Conservation (phyloP, 768 basidiomycete species). For the Hortiboletus campestris region DNA sequence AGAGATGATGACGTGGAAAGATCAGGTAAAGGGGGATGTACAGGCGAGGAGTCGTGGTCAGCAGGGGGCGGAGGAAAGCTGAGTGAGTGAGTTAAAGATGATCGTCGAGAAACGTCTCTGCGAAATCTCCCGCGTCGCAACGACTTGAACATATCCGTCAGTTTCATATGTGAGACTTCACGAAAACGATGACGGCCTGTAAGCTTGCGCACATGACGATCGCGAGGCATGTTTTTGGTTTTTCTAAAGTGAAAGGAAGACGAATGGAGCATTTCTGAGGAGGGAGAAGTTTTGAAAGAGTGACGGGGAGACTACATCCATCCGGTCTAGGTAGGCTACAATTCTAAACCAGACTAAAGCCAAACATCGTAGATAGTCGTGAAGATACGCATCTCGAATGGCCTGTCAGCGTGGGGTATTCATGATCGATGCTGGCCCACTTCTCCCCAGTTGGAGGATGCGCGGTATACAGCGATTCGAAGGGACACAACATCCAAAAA, state of each 20-base stretch:
- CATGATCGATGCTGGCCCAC: too few species aligned
- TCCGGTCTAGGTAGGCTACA: not conserved
- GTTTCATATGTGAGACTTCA: conserved; percentile 20
- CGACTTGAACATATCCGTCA: conserved; percentile 22
- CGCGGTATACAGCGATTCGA: too few species aligned
- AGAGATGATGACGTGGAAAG: not conserved
- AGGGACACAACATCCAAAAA: too few species aligned
- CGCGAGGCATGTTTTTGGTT: conserved; percentile 11
- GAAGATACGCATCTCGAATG: too few species aligned
- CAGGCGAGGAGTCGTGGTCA: conserved; percentile 6
- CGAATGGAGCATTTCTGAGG: conserved; percentile 4
- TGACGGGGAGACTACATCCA: not conserved
- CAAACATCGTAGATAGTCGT: not conserved
- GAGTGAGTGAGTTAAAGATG: conserved; percentile 2
- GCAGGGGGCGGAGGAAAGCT: conserved; percentile 1
- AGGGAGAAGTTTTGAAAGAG: not conserved
- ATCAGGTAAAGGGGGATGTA: not conserved
- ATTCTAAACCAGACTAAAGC: conserved; percentile 17
- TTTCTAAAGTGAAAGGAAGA: conserved; percentile 12
- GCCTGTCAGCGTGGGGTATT: too few species aligned
- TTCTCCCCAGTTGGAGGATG: too few species aligned
- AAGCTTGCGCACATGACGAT: conserved; percentile 7
- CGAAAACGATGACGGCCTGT: conserved; percentile 9
- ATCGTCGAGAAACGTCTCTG: conserved; percentile 1
- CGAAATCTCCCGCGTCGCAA: conserved; percentile 14